Base-by-base conservation (phyloP, 345 rosid species). In the Litchi chinensis region DNA sequence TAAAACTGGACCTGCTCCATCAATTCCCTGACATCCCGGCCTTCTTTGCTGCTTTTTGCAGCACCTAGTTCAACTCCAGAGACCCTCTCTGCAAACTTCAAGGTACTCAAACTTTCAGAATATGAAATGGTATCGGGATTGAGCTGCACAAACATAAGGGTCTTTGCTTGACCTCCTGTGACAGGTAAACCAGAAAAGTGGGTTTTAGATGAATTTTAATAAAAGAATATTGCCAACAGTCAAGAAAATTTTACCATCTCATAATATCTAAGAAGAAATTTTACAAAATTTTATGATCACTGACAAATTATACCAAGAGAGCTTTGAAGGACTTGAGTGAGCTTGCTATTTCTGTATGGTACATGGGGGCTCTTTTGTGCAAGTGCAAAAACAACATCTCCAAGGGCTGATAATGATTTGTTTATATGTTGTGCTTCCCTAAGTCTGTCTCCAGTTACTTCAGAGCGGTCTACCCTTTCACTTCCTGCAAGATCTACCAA, bases 401-500 rank as follows among this genome's bases (percentile, higher is more conserved):
- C 99, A 26, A 97, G 94, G 43, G 99, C 90, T 19, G 99, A 92
- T 6, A 97, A 84, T 0, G 98, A 96, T 83, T 89, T 97, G 90
- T 97, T 97, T 83, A 97, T 97, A 80, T 97, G 98, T 81, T 97
- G 99, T 70, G 98, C 98, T 87, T 96, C 99, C 82, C 65, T 91
- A 4, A 96, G 93, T 79, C 98, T 83, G 12, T 91, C 97, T 73
- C 98, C 99, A 21, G 85, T 94, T 64, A 84, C 99, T 83, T 94
- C 99, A 10, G 98, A 91, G 15, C 97, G 93, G 83, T 97, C 99
- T 9, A 97, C 91, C 77, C 99, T 88, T 82, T 97, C 99, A 80
- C 99, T 97, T 75, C 99, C 99, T 15, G 99, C 99, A 59, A 97
- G 88, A 88, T 97, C 99, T 68, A 97, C 93, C 83, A 97, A 82